Conservation (phyloP, 768 basidiomycete species). For the Suillus placidus region DNA sequence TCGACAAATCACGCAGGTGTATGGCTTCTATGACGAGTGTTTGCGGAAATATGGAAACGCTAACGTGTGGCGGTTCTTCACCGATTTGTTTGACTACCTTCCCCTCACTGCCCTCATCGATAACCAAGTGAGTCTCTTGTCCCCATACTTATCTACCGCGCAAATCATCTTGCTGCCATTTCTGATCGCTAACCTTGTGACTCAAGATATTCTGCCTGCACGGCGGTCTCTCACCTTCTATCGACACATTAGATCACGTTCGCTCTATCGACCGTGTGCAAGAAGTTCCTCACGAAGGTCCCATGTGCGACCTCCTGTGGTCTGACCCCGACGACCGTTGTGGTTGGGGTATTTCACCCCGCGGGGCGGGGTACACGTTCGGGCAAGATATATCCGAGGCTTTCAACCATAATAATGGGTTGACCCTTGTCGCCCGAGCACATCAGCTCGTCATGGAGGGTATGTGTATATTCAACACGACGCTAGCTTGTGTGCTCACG, state of each 20-base stretch:
- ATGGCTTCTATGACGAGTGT: constrained; percentile 99
- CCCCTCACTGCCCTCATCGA: constrained; percentile 98
- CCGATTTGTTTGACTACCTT: constrained; percentile 97
- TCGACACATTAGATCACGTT: constrained; percentile 99
- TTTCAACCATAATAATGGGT: constrained; percentile 98
- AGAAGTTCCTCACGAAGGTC: constrained; percentile 99
- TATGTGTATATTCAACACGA: constrained; percentile 38
- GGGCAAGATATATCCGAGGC: constrained; percentile 99
- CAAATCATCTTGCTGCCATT: not conserved
- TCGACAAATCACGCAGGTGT: constrained; percentile 99
- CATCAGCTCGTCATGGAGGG: constrained; percentile 98
- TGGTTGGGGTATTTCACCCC: constrained; percentile 99
- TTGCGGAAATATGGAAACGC: constrained; percentile 99
- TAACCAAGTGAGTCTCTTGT: constrained; percentile 80
- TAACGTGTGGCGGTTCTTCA: constrained; percentile 99
- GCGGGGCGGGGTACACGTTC: constrained; percentile 98
- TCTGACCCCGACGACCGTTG: constrained; percentile 99
- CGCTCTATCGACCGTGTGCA: constrained; percentile 98
- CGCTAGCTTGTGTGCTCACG: constrained; percentile 14
- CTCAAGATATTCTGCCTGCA: constrained; percentile 96
- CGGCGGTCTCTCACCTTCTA: constrained; percentile 96
- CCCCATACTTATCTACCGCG: not conserved
- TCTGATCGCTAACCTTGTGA: constrained; percentile 7
- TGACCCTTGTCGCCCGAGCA: constrained; percentile 92
- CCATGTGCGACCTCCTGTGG: constrained; percentile 99